Percentiles rank a stretch among this genome's conserved stretches.
Evolutionary conservation across 2,329 filamentous ascomycete species (phyloP).

Genomic region (Fusarium penzigii): DNA sequence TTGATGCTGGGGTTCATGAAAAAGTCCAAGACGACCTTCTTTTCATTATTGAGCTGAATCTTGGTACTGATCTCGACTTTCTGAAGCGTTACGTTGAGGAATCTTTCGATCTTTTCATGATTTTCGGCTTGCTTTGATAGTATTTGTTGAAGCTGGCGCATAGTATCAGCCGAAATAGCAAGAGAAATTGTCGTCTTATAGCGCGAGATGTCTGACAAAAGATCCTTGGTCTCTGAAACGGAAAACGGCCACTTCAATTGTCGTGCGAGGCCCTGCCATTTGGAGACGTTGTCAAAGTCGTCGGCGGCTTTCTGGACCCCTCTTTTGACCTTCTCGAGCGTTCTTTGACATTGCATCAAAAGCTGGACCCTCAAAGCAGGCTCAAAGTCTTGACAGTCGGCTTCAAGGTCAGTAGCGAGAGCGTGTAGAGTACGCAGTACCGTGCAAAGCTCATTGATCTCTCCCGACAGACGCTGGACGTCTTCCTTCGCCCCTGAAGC

Average conservation of each 20-base stretch:
- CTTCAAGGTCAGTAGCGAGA: constrained; percentile 7
- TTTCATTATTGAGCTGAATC: neutral
- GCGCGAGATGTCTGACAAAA: neutral
- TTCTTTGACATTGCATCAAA: neutral
- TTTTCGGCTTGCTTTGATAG: constrained; percentile 1
- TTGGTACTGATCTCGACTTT: neutral
- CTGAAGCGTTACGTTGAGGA: neutral
- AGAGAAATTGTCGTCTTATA: constrained; percentile 9
- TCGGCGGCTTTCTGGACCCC: neutral
- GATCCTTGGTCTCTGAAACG: constrained; percentile 1
- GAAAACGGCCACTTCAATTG: constrained; percentile 10
- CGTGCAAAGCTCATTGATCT: constrained; percentile 2
- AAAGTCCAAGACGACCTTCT: neutral
- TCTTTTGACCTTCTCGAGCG: too few relatives aligned
- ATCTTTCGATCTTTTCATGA: neutral
- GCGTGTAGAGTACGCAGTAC: constrained; percentile 1
- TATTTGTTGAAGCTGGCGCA: neutral
- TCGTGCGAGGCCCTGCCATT: neutral
- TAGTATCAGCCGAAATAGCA: neutral
- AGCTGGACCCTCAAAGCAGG: neutral
- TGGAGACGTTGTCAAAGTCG: neutral
- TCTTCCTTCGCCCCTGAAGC: constrained; percentile 3
- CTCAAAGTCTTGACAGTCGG: constrained; percentile 1
- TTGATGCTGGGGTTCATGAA: constrained; percentile 5
- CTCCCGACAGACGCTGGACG: neutral